These are phyloP conservation scores for Cordyceps cicadae DNA, from an alignment of 2,329 filamentous ascomycete species.

Conservation along the genomic window DNA sequence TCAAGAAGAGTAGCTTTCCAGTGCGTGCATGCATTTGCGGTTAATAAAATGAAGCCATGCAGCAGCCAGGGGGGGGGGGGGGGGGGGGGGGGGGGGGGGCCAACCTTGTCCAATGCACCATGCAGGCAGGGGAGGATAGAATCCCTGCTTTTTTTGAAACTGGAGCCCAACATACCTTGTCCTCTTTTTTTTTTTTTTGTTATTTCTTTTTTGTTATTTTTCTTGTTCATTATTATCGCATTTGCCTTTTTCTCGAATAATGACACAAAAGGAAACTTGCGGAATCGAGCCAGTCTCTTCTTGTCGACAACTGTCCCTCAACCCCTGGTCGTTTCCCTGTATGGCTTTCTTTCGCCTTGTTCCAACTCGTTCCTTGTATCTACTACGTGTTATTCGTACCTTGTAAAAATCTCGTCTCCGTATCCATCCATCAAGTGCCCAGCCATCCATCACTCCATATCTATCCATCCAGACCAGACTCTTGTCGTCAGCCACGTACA, in stretches of 20 bases:
- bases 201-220: background rate
- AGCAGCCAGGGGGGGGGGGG: background rate
- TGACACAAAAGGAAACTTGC: background rate
- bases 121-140: background rate
- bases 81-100: too few species aligned
- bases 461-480: too few species aligned
- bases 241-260: background rate
- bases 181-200: background rate
- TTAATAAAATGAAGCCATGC: background rate
- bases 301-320: background rate
- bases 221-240: background rate
- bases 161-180: background rate
- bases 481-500: background rate
- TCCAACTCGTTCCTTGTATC: background rate
- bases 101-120: background rate
- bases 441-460: background rate
- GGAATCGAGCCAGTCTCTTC: background rate
- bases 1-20: background rate
- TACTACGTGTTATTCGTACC: background rate
- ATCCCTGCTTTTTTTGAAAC: background rate
- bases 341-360: background rate
- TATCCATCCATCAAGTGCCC: background rate
- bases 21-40: background rate
- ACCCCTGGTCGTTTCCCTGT: background rate
- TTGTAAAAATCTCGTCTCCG: background rate